phyloP scores from a whole-genome alignment of 805 yeast species.

The Cyberlindnera amylophila region DNA sequence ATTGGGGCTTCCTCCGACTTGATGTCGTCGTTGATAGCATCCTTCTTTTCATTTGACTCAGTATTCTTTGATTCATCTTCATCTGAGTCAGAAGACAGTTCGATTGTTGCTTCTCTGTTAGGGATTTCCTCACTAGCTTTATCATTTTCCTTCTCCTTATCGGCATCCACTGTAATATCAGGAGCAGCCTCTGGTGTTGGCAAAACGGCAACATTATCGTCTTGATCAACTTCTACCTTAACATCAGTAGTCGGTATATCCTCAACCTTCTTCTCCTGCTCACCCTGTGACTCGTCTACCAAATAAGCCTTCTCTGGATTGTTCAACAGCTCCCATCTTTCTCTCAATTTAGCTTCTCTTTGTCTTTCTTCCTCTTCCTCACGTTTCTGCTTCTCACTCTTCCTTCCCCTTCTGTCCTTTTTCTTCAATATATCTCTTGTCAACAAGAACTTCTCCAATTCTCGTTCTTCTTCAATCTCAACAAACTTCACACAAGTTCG shows the following conservation, averaged over 20 bases:
- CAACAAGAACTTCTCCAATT: constrained; percentile 39
- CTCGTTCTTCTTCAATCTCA: constrained; percentile 62
- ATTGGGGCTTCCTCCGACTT: background rate
- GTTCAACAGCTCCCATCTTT: constrained; percentile 26
- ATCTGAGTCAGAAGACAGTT: background rate
- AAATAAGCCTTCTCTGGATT: constrained; percentile 12
- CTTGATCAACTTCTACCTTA: background rate
- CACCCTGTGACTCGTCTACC: background rate
- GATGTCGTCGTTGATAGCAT: background rate
- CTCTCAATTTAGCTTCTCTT: constrained; percentile 28
- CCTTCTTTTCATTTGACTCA: background rate
- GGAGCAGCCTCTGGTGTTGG: too few relatives aligned
- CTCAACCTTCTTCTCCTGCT: background rate
- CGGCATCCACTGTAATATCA: too few relatives aligned
- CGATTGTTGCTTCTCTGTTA: background rate
- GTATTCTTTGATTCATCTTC: background rate
- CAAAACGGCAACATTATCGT: too few relatives aligned
- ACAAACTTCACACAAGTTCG: constrained; percentile 45
- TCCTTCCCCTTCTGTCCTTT: constrained; percentile 42
- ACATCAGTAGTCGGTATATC: background rate
- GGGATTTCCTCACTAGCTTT: background rate
- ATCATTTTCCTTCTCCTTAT: constrained; percentile 1
- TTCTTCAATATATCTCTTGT: constrained; percentile 38
- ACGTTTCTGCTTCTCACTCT: constrained; percentile 38
- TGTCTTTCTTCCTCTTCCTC: constrained; percentile 37